Conservation (phyloP, 179 eudicot genomes). For the Spergularia azorica region DNA sequence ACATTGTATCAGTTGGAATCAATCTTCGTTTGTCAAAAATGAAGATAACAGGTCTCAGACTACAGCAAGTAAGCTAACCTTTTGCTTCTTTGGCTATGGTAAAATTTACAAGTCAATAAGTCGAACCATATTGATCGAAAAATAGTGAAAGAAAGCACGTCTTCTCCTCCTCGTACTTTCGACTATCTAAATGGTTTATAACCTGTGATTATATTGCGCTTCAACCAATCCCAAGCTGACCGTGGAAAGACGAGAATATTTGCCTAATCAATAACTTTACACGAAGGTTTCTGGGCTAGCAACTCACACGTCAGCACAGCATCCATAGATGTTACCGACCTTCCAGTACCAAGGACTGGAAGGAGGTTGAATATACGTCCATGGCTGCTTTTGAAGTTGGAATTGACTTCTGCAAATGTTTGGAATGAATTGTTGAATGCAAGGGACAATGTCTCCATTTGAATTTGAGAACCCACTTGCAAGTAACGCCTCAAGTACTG, state of each 20-base stretch:
- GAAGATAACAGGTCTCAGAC: too few species aligned
- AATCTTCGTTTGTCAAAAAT: too few species aligned
- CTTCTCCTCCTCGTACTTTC: background rate
- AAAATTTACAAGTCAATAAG: too few species aligned
- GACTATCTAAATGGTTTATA: background rate
- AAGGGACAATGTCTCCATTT: conserved; percentile 51
- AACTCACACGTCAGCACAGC: conserved; percentile 71
- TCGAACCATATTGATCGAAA: too few species aligned
- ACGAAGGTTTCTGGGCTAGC: conserved; percentile 52
- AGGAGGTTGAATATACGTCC: conserved; percentile 71
- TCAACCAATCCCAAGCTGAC: background rate
- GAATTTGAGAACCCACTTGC: conserved; percentile 37
- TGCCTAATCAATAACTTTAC: conserved; percentile 4
- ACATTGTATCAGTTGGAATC: too few species aligned
- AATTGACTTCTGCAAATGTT: conserved; percentile 51
- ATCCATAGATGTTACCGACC: conserved; percentile 54
- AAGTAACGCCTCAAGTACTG: conserved; percentile 75
- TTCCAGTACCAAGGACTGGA: conserved; percentile 78
- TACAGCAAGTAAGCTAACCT: too few species aligned
- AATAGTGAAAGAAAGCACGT: background rate
- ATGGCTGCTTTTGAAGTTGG: conserved; percentile 21
- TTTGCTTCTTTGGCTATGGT: too few species aligned
- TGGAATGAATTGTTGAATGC: conserved; percentile 43
- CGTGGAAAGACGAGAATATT: background rate
- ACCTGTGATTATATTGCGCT: background rate